phyloP scores from a whole-genome alignment of 805 yeast species.

The Metschnikowia orientalis region DNA sequence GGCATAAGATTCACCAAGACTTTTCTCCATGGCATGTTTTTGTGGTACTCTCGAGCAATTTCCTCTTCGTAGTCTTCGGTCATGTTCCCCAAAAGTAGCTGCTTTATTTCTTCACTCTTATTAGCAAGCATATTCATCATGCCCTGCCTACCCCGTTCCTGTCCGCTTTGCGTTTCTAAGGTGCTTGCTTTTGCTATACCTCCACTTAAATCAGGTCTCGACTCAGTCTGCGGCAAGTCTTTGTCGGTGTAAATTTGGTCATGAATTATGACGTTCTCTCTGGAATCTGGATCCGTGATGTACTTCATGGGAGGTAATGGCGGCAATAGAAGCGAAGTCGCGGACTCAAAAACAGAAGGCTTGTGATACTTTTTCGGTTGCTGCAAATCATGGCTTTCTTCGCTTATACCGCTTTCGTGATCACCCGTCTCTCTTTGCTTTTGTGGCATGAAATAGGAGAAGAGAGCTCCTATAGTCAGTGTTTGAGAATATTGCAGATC shows the following conservation, averaged over 20 bases:
- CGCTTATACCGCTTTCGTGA: slow-evolving; percentile 5
- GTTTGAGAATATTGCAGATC: slow-evolving; percentile 17
- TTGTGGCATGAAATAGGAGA: slow-evolving; percentile 41
- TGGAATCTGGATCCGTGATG: slow-evolving; percentile 58
- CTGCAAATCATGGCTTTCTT: slow-evolving; percentile 4
- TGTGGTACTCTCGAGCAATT: slow-evolving; percentile 87
- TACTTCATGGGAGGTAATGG: slow-evolving; percentile 71
- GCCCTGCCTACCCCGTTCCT: slow-evolving; percentile 10
- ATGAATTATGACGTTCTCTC: slow-evolving; percentile 72
- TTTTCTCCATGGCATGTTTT: slow-evolving; percentile 82
- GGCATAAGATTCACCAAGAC: slow-evolving; percentile 82
- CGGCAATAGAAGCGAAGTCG: slow-evolving; percentile 70
- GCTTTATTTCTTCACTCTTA: slow-evolving; percentile 17
- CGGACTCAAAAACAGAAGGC: slow-evolving; percentile 74
- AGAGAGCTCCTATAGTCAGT: slow-evolving; percentile 33
- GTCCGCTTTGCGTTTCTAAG: not conserved
- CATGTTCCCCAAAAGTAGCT: slow-evolving; percentile 15
- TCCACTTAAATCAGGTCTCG: too few relatives aligned
- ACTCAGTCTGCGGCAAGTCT: too few relatives aligned
- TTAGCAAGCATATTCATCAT: slow-evolving; percentile 15
- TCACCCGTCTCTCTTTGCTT: slow-evolving; percentile 22
- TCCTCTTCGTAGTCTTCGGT: slow-evolving; percentile 60
- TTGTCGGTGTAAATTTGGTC: slow-evolving; percentile 73
- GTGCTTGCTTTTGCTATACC: not conserved
- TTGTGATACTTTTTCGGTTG: slow-evolving; percentile 45